Base-by-base conservation (phyloP, 306 rosid species). In the Malus asiatica region DNA sequence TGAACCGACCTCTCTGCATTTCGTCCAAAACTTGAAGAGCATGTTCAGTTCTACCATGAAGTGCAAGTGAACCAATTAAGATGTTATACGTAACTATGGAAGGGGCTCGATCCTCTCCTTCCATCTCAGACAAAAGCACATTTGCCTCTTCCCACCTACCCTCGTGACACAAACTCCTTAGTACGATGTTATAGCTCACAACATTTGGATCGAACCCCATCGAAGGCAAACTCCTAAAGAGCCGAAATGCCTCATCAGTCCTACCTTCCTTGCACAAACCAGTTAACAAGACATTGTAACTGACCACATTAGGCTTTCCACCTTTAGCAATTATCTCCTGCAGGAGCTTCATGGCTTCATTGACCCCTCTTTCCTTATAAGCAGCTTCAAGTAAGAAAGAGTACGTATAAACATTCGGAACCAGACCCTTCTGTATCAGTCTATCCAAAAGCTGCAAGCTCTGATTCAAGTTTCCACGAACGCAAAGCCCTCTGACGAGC, bases 221-320 rank as follows among this genome's bases (percentile, higher is more conserved):
- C 0, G 64, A 80, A 23, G 97, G 99, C 71, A 95, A 80, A 79
- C 81, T 83, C 84, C 92, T 79, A 59, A 95, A 95, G 77, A 90
- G 81, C 79, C 19, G 55, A 19, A 88, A 79, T n/a, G 96, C 99
- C 70, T 90, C 99, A 74, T 90, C 90, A n/a, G 70, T 90, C 84
- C 97, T 90, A 52, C 87, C 91, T 84, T 95, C 99, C 88, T 90
- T 90, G 82, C 97, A 95, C 84, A 95, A 77, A 14, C 97, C 97
- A 64, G 97, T 92, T 25, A 90, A 77, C 84, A 95, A 76, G 46
- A 92, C 92, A 87, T 95, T 95, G 82, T 95, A 90, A 75, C 92
- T 88, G 74, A 92, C 97, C 86, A 95, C 84, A 86, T 90, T 89
- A 57, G 89, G 96, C 74, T 83, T 74, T 52, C 99, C 97, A 5